phyloP scores from a whole-genome alignment of 2,329 filamentous ascomycete genomes.

The Penicillium sclerotigenum region DNA sequence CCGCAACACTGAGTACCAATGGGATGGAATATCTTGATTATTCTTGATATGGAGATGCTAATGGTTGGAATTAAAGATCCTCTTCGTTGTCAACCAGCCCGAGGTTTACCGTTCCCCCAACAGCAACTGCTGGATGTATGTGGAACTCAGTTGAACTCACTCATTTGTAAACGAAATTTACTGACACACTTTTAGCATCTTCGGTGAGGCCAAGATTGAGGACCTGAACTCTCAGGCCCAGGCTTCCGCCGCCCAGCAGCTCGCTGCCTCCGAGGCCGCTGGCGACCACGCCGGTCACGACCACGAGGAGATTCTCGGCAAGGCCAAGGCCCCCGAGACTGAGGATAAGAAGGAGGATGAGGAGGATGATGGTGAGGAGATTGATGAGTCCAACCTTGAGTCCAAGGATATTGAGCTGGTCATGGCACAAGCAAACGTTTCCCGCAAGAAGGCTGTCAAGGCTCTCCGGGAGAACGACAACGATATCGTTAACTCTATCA shows the following conservation, averaged over 20 bases:
- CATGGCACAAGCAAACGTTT: constrained; percentile 96
- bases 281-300: constrained; percentile 62
- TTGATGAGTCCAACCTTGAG: constrained; percentile 90
- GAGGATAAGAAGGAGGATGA: constrained; percentile 69
- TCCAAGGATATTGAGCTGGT: constrained; percentile 99
- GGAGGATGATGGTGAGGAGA: constrained; percentile 92
- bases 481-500: constrained; percentile 99
- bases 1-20: neutral
- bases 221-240: constrained; percentile 98
- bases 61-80: constrained; percentile 61
- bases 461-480: constrained; percentile 96
- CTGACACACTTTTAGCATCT: constrained; percentile 65
- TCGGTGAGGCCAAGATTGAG: constrained; percentile 99
- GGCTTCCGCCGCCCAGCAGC: constrained; percentile 91
- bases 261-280: constrained; percentile 69
- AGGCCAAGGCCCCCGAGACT: constrained; percentile 64
- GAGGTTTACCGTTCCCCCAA: constrained; percentile 99
- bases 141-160: constrained; percentile 13
- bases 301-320: constrained; percentile 46
- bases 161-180: constrained; percentile 1
- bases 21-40: neutral
- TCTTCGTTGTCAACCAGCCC: constrained; percentile 99
- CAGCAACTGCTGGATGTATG: constrained; percentile 99
- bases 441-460: constrained; percentile 97
- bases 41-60: constrained; percentile 13